A percentile compares a stretch with the other conserved stretches of the same genome.
Conservation (phyloP, 345 rosid species). For the Carallia pectinifolia region DNA sequence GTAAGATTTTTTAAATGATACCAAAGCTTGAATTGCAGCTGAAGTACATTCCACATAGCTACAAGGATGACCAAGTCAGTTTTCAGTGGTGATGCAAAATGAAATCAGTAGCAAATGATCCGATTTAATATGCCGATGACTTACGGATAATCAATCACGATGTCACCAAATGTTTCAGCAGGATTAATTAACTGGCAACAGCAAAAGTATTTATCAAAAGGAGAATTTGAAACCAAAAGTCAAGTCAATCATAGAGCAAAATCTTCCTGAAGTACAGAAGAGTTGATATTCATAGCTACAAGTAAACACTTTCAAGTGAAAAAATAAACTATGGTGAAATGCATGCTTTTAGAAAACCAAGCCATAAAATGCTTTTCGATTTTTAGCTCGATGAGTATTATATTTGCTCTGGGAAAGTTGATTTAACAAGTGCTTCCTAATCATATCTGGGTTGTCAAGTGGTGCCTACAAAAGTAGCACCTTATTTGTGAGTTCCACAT, state of each 20-base stretch:
- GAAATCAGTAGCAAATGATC: neutral
- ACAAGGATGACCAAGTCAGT: slow-evolving; percentile 7
- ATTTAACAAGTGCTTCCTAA: too few relatives aligned
- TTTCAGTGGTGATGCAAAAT: neutral
- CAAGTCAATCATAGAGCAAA: neutral
- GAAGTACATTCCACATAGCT: slow-evolving; percentile 95
- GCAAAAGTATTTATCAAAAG: neutral
- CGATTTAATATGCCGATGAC: slow-evolving; percentile 30
- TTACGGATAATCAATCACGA: slow-evolving; percentile 95
- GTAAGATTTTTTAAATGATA: slow-evolving; percentile 57
- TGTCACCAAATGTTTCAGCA: slow-evolving; percentile 98
- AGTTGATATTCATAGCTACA: neutral
- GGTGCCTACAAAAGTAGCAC: too few relatives aligned
- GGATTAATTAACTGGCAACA: slow-evolving; percentile 75
- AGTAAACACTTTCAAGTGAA: neutral
- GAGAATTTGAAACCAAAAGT: neutral
- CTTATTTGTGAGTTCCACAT: too few relatives aligned
- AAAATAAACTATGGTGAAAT: neutral
- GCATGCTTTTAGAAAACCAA: neutral
- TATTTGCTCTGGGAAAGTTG: too few relatives aligned
- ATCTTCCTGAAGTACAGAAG: neutral
- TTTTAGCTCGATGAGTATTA: too few relatives aligned
- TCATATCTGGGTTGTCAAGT: too few relatives aligned
- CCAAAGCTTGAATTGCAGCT: slow-evolving; percentile 85
- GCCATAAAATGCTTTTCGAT: too few relatives aligned